phyloP scores from a whole-genome alignment of 2,329 filamentous ascomycete genomes.

The Ascocoryne sarcoides region DNA sequence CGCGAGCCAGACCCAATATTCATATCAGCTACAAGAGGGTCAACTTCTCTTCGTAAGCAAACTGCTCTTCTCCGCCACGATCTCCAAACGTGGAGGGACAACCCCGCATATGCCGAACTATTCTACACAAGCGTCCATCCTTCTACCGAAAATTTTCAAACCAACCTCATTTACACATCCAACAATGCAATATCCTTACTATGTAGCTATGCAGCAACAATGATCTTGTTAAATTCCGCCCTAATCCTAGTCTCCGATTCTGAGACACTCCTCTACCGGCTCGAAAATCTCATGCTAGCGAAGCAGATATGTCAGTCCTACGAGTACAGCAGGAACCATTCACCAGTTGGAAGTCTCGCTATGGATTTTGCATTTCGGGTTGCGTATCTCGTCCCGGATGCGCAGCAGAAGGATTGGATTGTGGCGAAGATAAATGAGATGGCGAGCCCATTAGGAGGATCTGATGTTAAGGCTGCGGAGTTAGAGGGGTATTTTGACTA shows the following conservation, averaged over 20 bases:
- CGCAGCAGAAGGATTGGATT: slow-evolving; percentile 1
- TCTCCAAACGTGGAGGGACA: neutral
- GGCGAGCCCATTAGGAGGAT: neutral
- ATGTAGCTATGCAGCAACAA: neutral
- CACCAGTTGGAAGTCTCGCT: neutral
- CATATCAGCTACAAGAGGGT: neutral
- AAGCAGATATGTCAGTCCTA: slow-evolving; percentile 1
- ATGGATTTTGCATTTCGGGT: slow-evolving; percentile 1
- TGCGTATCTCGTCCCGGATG: slow-evolving; percentile 1
- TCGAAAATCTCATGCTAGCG: neutral
- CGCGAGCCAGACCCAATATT: neutral
- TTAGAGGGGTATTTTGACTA: slow-evolving; percentile 1
- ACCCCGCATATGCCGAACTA: slow-evolving; percentile 1
- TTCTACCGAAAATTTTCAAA: neutral
- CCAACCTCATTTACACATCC: neutral
- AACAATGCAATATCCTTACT: neutral
- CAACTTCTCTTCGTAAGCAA: neutral
- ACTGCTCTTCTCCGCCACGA: neutral
- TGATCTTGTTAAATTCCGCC: neutral
- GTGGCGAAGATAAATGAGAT: neutral
- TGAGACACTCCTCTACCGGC: neutral
- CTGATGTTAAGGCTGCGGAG: neutral
- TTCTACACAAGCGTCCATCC: neutral
- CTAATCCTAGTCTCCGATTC: neutral
- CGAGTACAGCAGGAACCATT: neutral